Evolutionary conservation across 2,329 filamentous ascomycete species (phyloP), one percentile per base, ranked within the genome.

Genomic region (Ophiocordyceps polyrhachis-furcata): DNA sequence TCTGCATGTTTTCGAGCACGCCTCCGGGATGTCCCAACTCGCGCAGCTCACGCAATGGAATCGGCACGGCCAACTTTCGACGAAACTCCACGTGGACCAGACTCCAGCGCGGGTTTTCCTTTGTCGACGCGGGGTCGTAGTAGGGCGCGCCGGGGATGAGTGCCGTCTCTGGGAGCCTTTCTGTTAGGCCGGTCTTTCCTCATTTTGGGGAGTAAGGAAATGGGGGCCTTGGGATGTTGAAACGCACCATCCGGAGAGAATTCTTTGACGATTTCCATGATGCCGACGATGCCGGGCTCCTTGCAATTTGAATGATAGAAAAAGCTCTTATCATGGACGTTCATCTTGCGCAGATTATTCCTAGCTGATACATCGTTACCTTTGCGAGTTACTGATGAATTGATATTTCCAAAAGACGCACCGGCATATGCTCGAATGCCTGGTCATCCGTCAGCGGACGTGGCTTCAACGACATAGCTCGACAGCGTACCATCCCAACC

Each of bases 271-370:
- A 98, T 83, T 55, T 91, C 83, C 82, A 94, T 88, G 17, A 81
- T 75, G 2, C 88, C 88, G 1, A 81, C 86, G 42, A 96, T 86
- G 2, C 84, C 89, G 0, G 88, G 87, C 21, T 81, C 74, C 58
- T 93, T 93, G 63, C 84, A 91, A 55, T 91, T 93, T 42, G 84
- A 93, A 62, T 95, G 89, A 58, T 96, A 96, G 66, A 98, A 96
- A 65, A 98, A 96, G 23, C 87, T 88, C 29, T 88, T 70, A 57
- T 98, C 91, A 43, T 88, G 88, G 46, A 79, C 78, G 54, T 84
- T 87, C 91, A 98, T 98, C 9, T 78, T 75, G 28, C 84, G 76
- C 64, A 98, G 79, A 58, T 95, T 86, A 56, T 95, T 96, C 23
- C 85, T 77, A 7, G 89, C 89, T 61, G 3, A 25, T 19, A n/a